Conservation (phyloP, 306 rosid genomes). For the Fagus sylvatica region DNA sequence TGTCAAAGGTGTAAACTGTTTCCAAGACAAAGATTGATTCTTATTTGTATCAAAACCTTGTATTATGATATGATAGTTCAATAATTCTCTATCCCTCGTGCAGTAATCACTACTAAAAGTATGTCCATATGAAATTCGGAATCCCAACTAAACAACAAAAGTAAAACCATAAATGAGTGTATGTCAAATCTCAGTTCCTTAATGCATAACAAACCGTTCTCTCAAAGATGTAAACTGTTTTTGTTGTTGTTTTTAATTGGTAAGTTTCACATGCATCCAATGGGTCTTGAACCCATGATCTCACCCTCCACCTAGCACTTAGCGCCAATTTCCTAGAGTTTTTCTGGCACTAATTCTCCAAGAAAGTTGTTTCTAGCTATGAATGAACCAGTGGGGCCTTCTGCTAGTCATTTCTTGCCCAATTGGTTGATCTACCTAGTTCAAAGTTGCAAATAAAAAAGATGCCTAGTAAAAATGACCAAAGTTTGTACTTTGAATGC, state of each 20-base stretch:
- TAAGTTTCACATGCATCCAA: conserved; percentile 11
- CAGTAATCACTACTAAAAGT: neutral
- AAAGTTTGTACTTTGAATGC: too few relatives aligned
- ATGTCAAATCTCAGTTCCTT: neutral
- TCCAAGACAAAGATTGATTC: neutral
- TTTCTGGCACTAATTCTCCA: neutral
- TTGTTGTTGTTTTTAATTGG: too few relatives aligned
- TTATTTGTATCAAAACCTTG: neutral
- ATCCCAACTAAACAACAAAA: neutral
- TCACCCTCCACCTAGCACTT: too few relatives aligned
- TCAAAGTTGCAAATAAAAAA: neutral
- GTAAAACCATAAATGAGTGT: neutral
- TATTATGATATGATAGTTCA: neutral
- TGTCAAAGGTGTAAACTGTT: neutral
- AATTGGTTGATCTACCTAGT: neutral
- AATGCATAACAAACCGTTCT: neutral
- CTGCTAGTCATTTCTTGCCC: neutral
- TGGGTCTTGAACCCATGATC: too few relatives aligned
- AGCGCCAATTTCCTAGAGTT: neutral
- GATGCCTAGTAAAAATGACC: neutral
- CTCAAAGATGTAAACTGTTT: too few relatives aligned
- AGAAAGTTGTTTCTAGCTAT: neutral
- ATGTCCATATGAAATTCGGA: neutral
- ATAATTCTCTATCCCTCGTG: neutral
- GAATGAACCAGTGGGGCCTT: neutral